A percentile compares a stretch with the other conserved stretches of the same genome.
Conservation (phyloP, 345 rosid species). For the Pugionium dolabratum region DNA sequence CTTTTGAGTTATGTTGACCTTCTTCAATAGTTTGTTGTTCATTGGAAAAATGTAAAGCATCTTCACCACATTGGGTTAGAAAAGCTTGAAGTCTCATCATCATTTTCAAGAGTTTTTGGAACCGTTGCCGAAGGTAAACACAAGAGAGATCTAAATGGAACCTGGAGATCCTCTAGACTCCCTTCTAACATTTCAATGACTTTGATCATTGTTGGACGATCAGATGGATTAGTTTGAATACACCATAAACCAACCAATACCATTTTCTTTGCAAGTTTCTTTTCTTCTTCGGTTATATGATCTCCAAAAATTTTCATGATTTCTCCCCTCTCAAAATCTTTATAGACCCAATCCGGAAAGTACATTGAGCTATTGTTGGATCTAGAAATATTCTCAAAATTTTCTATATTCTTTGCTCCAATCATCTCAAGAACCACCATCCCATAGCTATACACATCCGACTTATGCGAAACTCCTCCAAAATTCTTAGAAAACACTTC, state of each 20-base stretch:
- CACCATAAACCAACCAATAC: constrained; percentile 45
- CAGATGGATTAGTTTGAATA: constrained; percentile 45
- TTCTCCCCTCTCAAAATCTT: neutral
- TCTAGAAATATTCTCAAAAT: neutral
- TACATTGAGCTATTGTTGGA: constrained; percentile 24
- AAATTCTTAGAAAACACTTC: constrained; percentile 37
- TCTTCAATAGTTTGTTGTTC: too few species aligned
- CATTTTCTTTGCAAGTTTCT: constrained; percentile 34
- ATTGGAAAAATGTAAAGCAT: neutral
- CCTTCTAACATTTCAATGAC: constrained; percentile 42
- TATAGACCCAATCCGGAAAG: constrained; percentile 31
- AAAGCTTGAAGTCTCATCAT: neutral
- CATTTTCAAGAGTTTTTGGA: neutral
- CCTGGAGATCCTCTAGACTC: constrained; percentile 1
- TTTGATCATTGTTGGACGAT: constrained; percentile 45
- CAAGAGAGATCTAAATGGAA: constrained; percentile 24
- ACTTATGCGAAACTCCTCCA: constrained; percentile 45
- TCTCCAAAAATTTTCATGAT: neutral
- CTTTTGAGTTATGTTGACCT: too few species aligned
- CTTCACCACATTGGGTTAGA: neutral
- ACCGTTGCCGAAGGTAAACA: neutral
- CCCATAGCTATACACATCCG: constrained; percentile 52
- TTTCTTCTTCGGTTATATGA: constrained; percentile 1
- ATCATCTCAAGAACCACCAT: constrained; percentile 51
- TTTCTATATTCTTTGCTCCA: constrained; percentile 25